Evolutionary conservation across 352 stramenopile species (phyloP).

Genomic region (Phytopythium chamaehyphon): DNA sequence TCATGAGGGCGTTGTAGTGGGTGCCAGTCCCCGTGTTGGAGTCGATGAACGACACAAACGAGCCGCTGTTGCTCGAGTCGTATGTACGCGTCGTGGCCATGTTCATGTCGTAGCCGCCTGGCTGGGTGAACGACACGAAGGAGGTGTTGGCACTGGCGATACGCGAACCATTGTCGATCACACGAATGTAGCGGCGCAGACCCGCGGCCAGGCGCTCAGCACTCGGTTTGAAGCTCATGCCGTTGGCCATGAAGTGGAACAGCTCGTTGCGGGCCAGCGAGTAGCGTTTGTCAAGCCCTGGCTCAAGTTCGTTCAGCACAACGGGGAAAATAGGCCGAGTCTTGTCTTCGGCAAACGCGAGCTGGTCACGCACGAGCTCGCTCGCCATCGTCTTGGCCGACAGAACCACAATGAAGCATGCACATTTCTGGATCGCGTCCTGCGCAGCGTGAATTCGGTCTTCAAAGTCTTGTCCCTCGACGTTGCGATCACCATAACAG

Average conservation of each 20-base stretch:
- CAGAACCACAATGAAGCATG: slow-evolving; percentile 73
- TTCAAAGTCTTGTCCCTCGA: slow-evolving; percentile 59
- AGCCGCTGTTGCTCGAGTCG: slow-evolving; percentile 8
- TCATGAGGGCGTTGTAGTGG: slow-evolving; percentile 13
- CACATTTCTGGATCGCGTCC: slow-evolving; percentile 75
- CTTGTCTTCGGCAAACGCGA: slow-evolving; percentile 84
- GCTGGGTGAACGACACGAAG: slow-evolving; percentile 38
- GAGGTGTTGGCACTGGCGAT: slow-evolving; percentile 35
- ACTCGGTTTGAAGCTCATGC: slow-evolving; percentile 67
- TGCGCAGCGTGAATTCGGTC: slow-evolving; percentile 72
- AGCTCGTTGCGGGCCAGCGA: slow-evolving; percentile 75
- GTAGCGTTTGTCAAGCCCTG: slow-evolving; percentile 77
- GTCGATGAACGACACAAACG: slow-evolving; percentile 8
- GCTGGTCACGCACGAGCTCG: slow-evolving; percentile 76
- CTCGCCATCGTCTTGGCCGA: slow-evolving; percentile 66
- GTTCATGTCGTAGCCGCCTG: slow-evolving; percentile 5
- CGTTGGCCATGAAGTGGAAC: slow-evolving; percentile 74
- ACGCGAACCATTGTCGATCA: slow-evolving; percentile 18
- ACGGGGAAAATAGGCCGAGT: slow-evolving; percentile 76
- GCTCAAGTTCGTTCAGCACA: slow-evolving; percentile 68
- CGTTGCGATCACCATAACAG: slow-evolving; percentile 66
- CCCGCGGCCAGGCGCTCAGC: slow-evolving; percentile 43
- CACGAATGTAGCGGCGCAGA: slow-evolving; percentile 29
- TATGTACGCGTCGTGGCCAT: slow-evolving; percentile 3
- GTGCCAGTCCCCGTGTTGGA: background rate